phyloP scores from a whole-genome alignment of 805 yeast species.

The Yamadazyma sp. region DNA sequence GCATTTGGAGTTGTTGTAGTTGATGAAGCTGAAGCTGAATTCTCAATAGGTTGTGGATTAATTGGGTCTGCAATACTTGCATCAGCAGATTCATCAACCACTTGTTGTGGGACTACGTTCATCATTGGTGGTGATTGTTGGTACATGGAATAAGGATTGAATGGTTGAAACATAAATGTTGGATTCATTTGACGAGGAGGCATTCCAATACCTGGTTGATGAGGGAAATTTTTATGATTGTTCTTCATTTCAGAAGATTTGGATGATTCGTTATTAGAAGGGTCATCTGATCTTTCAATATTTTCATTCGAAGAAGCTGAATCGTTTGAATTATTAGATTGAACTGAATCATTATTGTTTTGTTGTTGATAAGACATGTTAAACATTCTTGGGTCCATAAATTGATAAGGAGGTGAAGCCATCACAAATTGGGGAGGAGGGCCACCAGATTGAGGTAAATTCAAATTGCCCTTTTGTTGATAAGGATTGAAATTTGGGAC shows the following conservation, averaged over 20 bases:
- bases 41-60: constrained; percentile 3
- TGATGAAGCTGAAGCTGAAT: constrained; percentile 1
- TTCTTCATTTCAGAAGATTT: neutral
- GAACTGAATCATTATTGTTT: constrained; percentile 16
- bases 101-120: constrained; percentile 1
- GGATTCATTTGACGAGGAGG: constrained; percentile 26
- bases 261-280: neutral
- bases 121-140: constrained; percentile 22
- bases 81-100: constrained; percentile 1
- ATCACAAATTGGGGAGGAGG: constrained; percentile 41
- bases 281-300: neutral
- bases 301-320: neutral
- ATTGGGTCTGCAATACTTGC: constrained; percentile 2
- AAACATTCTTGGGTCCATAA: constrained; percentile 36
- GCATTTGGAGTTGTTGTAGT: constrained; percentile 1
- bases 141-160: constrained; percentile 44
- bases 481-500: constrained; percentile 23
- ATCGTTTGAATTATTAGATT: constrained; percentile 1
- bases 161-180: constrained; percentile 50
- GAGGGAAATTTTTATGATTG: neutral
- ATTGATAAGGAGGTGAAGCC: constrained; percentile 32
- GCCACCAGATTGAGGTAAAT: neutral
- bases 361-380: constrained; percentile 20
- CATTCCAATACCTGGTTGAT: constrained; percentile 30
- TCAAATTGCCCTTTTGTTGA: constrained; percentile 18